A percentile compares a stretch with the other conserved stretches of the same genome.
phyloP scores from a whole-genome alignment of 371 early-diverging fungal genomes.

The Vairimorpha apis region DNA sequence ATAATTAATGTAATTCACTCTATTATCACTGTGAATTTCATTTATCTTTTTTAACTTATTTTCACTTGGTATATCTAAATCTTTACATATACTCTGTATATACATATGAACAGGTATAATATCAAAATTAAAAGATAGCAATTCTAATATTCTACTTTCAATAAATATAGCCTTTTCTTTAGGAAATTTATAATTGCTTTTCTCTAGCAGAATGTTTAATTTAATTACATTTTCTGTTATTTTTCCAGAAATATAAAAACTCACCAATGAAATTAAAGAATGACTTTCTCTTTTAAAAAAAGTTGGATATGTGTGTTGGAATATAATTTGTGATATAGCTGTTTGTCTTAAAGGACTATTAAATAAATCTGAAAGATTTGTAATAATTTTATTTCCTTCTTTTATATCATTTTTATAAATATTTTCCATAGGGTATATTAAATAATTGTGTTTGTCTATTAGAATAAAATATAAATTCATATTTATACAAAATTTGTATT shows the following conservation, averaged over 20 bases:
- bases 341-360: conserved; percentile 21
- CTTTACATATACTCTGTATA: conserved; percentile 23
- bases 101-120: conserved; percentile 29
- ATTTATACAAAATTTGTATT: background rate
- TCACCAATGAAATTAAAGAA: conserved; percentile 15
- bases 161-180: conserved; percentile 8
- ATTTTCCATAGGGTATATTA: conserved; percentile 22
- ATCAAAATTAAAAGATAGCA: conserved; percentile 38
- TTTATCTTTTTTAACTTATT: conserved; percentile 5
- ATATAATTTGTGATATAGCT: conserved; percentile 30
- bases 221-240: conserved; percentile 35
- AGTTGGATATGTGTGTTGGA: conserved; percentile 38
- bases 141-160: conserved; percentile 31
- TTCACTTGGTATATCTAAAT: background rate
- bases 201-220: conserved; percentile 16
- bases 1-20: conserved; percentile 43
- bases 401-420: conserved; percentile 35
- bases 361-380: background rate
- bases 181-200: background rate
- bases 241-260: conserved; percentile 37
- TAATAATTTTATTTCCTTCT: conserved; percentile 45
- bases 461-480: background rate
- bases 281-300: conserved; percentile 38
- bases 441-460: background rate
- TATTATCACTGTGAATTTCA: conserved; percentile 34